These are phyloP conservation scores for Willaertia magna DNA, from an alignment of 208 protist genomes.

Conservation along the genomic window DNA sequence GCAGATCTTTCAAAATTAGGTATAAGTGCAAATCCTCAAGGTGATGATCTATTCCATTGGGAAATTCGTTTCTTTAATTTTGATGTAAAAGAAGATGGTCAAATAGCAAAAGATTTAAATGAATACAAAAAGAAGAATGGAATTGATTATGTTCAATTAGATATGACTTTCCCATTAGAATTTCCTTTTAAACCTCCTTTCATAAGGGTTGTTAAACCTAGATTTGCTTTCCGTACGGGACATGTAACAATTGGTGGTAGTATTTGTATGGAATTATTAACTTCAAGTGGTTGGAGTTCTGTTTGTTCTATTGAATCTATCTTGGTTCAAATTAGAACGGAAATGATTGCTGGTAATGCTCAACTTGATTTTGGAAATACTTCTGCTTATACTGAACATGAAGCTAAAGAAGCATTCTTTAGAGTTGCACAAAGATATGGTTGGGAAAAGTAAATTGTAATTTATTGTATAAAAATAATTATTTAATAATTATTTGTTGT, in stretches of 20 bases:
- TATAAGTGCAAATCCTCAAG: constrained; percentile 26
- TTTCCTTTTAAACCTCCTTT: constrained; percentile 41
- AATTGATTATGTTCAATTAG: constrained; percentile 18
- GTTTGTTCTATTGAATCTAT: constrained; percentile 33
- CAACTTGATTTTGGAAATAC: constrained; percentile 30
- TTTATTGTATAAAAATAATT: no score
- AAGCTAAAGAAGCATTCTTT: constrained; percentile 18
- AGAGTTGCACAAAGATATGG: constrained; percentile 14
- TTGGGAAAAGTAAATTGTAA: constrained; percentile 10
- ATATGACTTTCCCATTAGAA: constrained; percentile 29
- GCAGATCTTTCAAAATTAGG: constrained; percentile 19
- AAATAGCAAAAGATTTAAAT: constrained; percentile 24
- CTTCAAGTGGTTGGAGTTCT: constrained; percentile 38
- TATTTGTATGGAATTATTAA: constrained; percentile 48
- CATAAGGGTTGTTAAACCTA: constrained; percentile 32
- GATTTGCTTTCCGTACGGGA: constrained; percentile 28
- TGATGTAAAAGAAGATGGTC: constrained; percentile 15
- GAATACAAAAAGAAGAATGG: constrained; percentile 10
- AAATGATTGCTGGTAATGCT: constrained; percentile 31
- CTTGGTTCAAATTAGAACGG: constrained; percentile 31
- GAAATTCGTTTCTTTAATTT: constrained; percentile 41
- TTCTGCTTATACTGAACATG: constrained; percentile 29
- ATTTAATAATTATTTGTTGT: no score
- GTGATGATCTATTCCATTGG: constrained; percentile 44
- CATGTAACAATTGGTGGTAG: constrained; percentile 45